phyloP scores from a whole-genome alignment of 2,329 filamentous ascomycete species.

The Aspergillus alliaceus region DNA sequence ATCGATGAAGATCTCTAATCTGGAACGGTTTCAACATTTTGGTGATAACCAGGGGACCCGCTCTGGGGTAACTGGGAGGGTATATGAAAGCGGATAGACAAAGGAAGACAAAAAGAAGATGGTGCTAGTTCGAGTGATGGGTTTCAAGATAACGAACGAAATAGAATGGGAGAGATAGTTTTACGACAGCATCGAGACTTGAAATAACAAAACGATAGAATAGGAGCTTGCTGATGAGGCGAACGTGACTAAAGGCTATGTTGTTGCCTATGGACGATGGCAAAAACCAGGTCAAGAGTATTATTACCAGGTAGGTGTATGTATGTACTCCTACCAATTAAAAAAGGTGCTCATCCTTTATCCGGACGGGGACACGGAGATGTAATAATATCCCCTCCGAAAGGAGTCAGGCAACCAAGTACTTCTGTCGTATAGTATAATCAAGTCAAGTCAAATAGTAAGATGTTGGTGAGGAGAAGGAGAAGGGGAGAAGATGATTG shows the following conservation, averaged over 20 bases:
- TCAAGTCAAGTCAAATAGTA: too few relatives aligned
- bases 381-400: neutral
- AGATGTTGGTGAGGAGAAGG: neutral
- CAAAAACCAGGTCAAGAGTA: neutral
- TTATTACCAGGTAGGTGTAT: neutral
- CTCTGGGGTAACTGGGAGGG: neutral
- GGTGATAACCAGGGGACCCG: slow-evolving; percentile 1
- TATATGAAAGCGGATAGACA: neutral
- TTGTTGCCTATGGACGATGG: slow-evolving; percentile 6
- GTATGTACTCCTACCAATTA: neutral
- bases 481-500: too few relatives aligned
- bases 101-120: neutral
- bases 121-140: neutral
- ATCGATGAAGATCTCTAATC: slow-evolving; percentile 37
- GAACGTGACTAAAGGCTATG: neutral
- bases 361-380: neutral
- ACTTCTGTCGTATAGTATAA: too few relatives aligned
- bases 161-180: neutral
- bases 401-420: neutral
- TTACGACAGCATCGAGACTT: too few relatives aligned
- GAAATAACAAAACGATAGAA: too few relatives aligned
- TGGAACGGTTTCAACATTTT: slow-evolving; percentile 44
- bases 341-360: neutral
- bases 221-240: neutral
- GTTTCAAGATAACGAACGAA: neutral